phyloP scores from a whole-genome alignment of 2,329 filamentous ascomycete genomes.

The Cercospora nicotianae region DNA sequence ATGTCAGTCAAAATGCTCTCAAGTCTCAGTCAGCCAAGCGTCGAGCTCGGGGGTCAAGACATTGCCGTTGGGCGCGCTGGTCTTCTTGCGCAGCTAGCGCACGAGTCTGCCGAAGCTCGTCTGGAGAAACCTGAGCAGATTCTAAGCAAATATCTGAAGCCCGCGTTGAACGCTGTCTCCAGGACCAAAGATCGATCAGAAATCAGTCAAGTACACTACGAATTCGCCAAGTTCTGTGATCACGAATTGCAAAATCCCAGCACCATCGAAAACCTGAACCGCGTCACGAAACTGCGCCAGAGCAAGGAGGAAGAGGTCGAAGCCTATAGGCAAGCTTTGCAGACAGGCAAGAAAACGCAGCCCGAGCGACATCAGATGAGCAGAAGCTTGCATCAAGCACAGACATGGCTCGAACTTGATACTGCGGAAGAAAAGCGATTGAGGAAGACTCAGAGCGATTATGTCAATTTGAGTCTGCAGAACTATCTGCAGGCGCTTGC shows the following conservation, averaged over 20 bases:
- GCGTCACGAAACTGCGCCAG: slow-evolving; percentile 75
- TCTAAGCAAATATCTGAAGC: slow-evolving; percentile 79
- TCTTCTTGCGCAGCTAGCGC: slow-evolving; percentile 80
- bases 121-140: slow-evolving; percentile 90
- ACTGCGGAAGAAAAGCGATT: slow-evolving; percentile 81
- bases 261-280: slow-evolving; percentile 76
- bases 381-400: slow-evolving; percentile 68
- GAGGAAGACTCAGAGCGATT: slow-evolving; percentile 72
- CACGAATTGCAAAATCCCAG: slow-evolving; percentile 87
- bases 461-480: slow-evolving; percentile 84
- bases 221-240: slow-evolving; percentile 94
- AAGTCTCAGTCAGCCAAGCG: slow-evolving; percentile 60
- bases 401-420: slow-evolving; percentile 86
- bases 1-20: slow-evolving; percentile 88
- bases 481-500: slow-evolving; percentile 86
- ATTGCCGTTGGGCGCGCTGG: slow-evolving; percentile 73
- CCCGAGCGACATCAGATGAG: slow-evolving; percentile 56
- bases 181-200: slow-evolving; percentile 67
- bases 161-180: slow-evolving; percentile 78
- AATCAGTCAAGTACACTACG: slow-evolving; percentile 86
- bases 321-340: slow-evolving; percentile 65
- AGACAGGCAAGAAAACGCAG: slow-evolving; percentile 43
- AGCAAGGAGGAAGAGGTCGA: slow-evolving; percentile 78
- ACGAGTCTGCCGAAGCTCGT: slow-evolving; percentile 84
- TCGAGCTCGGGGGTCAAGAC: slow-evolving; percentile 65